A percentile compares a stretch with the other conserved stretches of the same genome.
These are phyloP conservation scores for Ceratocystiopsis minuta DNA, from an alignment of 2,329 filamentous ascomycete species.

Conservation along the genomic window DNA sequence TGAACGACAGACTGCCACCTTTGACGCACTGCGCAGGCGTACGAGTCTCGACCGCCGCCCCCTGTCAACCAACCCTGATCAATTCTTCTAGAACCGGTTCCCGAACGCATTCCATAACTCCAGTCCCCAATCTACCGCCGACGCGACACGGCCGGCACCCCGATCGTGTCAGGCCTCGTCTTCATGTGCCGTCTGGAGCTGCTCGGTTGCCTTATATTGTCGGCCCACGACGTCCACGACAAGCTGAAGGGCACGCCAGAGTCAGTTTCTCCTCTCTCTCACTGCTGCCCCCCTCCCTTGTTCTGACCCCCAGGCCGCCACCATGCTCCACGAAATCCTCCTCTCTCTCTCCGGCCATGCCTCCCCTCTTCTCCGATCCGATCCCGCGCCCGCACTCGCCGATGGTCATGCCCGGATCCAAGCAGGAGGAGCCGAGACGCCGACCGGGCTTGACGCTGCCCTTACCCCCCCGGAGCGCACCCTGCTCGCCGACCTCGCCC, in stretches of 20 bases:
- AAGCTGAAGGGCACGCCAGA: not conserved
- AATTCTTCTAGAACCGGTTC: too few relatives aligned
- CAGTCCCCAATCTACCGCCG: too few relatives aligned
- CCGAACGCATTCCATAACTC: too few relatives aligned
- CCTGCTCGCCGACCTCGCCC: slow-evolving; percentile 58
- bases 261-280: not conserved
- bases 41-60: too few relatives aligned
- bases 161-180: not conserved
- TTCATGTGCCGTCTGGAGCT: slow-evolving; percentile 10
- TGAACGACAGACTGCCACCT: not conserved
- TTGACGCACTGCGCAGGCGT: too few relatives aligned
- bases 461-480: slow-evolving; percentile 67
- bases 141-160: too few relatives aligned
- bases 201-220: slow-evolving; percentile 9
- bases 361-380: slow-evolving; percentile 60
- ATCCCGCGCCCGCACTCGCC: slow-evolving; percentile 19
- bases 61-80: too few relatives aligned
- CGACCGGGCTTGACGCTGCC: slow-evolving; percentile 23
- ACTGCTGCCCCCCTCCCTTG: too few relatives aligned
- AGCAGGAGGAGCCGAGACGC: slow-evolving; percentile 6
- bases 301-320: slow-evolving; percentile 3
- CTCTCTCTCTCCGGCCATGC: slow-evolving; percentile 89
- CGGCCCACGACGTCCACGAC: slow-evolving; percentile 6
- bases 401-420: too few relatives aligned
- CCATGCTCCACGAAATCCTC: slow-evolving; percentile 96